A percentile compares a stretch with the other conserved stretches of the same genome.
These are phyloP conservation scores for Rostrohypoxylon terebratum DNA, from an alignment of 495 filamentous ascomycete genomes.

Conservation along the genomic window DNA sequence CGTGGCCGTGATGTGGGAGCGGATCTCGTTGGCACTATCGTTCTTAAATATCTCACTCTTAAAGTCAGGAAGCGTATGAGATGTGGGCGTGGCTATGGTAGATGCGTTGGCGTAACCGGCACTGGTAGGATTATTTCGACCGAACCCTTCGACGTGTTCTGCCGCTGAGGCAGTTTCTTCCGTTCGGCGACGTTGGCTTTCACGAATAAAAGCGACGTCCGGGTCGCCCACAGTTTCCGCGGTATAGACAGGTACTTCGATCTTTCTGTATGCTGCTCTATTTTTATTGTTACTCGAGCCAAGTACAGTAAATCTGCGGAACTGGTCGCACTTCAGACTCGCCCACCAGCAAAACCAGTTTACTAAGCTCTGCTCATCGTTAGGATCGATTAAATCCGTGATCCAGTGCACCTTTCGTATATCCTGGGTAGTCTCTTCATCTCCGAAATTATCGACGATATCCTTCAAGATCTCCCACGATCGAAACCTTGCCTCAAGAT, in stretches of 20 bases:
- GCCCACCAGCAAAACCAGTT: slow-evolving; percentile 68
- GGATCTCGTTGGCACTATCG: slow-evolving; percentile 20
- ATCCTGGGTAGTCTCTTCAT: slow-evolving; percentile 48
- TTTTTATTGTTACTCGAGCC: slow-evolving; percentile 53
- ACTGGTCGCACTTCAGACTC: slow-evolving; percentile 57
- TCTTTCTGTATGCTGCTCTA: slow-evolving; percentile 49
- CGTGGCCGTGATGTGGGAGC: slow-evolving; percentile 16
- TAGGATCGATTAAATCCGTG: slow-evolving; percentile 58
- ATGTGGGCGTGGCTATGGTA: slow-evolving; percentile 7
- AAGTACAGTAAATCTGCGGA: slow-evolving; percentile 60
- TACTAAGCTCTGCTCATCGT: slow-evolving; percentile 64
- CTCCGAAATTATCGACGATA: slow-evolving; percentile 41
- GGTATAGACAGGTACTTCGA: slow-evolving; percentile 57
- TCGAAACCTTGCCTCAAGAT: slow-evolving; percentile 42
- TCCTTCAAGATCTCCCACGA: slow-evolving; percentile 42
- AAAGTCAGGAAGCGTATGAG: slow-evolving; percentile 18
- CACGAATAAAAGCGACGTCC: slow-evolving; percentile 40
- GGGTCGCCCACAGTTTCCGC: slow-evolving; percentile 54
- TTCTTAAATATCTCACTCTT: slow-evolving; percentile 27
- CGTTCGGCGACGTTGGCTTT: slow-evolving; percentile 11
- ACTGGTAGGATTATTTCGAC: slow-evolving; percentile 1
- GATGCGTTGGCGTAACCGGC: slow-evolving; percentile 2
- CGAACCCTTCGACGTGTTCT: slow-evolving; percentile 1
- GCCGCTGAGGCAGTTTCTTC: slow-evolving; percentile 1
- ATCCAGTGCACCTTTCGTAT: slow-evolving; percentile 58